Evolutionary conservation across 768 basidiomycete genomes (phyloP).

Genomic region (Calocera cornea): DNA sequence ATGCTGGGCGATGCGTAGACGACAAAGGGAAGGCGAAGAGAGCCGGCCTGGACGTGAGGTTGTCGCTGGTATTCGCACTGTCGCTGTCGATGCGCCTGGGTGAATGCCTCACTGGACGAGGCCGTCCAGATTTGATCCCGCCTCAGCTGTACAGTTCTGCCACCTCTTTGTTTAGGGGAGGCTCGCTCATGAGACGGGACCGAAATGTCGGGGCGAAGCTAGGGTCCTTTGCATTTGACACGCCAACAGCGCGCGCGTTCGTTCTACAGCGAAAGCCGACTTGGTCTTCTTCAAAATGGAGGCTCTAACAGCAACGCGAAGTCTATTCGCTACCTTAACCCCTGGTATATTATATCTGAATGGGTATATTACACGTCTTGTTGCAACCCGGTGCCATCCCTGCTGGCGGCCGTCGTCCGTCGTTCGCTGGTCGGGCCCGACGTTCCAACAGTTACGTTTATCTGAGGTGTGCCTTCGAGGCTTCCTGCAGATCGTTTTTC

Average conservation of each 20-base stretch:
- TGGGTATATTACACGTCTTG: background rate
- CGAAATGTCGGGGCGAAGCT: background rate
- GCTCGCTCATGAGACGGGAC: background rate
- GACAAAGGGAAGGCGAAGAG: background rate
- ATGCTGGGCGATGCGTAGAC: constrained; percentile 38
- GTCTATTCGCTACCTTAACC: background rate
- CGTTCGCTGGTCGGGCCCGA: background rate
- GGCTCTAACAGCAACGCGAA: background rate
- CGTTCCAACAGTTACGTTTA: background rate
- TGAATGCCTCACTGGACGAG: background rate
- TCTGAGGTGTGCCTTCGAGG: background rate
- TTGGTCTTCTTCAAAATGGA: background rate
- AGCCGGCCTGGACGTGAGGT: background rate
- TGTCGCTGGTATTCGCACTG: constrained; percentile 4
- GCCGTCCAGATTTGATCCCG: background rate
- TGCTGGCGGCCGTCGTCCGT: background rate
- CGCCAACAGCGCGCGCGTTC: background rate
- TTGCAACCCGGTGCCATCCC: background rate
- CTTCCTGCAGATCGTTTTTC: constrained; percentile 6
- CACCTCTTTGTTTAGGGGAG: background rate
- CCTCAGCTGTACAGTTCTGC: background rate
- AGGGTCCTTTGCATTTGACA: background rate
- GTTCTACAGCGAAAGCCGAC: background rate
- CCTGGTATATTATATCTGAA: background rate
- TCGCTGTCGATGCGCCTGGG: background rate